Evolutionary conservation across 768 basidiomycete genomes (phyloP).

Genomic region (Kondoa malvinella): DNA sequence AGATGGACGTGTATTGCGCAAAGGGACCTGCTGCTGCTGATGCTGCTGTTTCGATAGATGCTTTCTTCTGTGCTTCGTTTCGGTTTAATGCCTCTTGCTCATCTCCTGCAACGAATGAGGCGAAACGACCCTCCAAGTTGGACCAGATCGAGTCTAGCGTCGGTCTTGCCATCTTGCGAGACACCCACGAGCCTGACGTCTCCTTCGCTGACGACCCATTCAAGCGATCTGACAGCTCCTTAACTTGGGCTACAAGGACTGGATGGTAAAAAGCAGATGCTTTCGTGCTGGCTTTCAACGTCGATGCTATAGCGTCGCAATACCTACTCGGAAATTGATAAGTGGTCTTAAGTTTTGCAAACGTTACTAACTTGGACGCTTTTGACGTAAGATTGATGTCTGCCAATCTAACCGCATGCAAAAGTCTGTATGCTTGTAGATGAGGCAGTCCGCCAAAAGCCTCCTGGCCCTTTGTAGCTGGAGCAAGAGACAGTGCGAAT

Average conservation of each 20-base stretch:
- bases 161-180: constrained; percentile 69
- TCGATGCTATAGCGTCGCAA: constrained; percentile 64
- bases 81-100: constrained; percentile 35
- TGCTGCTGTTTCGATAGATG: constrained; percentile 29
- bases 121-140: constrained; percentile 81
- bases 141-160: constrained; percentile 78
- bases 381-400: constrained; percentile 62
- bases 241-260: constrained; percentile 54
- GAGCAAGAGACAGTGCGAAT: constrained; percentile 65
- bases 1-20: constrained; percentile 80
- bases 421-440: constrained; percentile 69
- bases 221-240: constrained; percentile 60
- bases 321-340: constrained; percentile 44
- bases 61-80: constrained; percentile 19
- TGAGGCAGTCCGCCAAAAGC: constrained; percentile 63
- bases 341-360: constrained; percentile 6
- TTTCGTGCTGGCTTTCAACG: constrained; percentile 38
- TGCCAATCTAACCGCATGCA: constrained; percentile 56
- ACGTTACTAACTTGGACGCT: constrained; percentile 50
- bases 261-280: constrained; percentile 50
- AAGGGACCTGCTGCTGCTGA: constrained; percentile 56
- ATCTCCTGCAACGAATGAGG: constrained; percentile 88
- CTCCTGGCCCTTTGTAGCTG: constrained; percentile 67
- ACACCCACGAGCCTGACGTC: constrained; percentile 69
- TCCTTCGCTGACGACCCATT: constrained; percentile 54